Conservation (phyloP, 2,329 filamentous ascomycete genomes). For the Mycosphaerella sp. region DNA sequence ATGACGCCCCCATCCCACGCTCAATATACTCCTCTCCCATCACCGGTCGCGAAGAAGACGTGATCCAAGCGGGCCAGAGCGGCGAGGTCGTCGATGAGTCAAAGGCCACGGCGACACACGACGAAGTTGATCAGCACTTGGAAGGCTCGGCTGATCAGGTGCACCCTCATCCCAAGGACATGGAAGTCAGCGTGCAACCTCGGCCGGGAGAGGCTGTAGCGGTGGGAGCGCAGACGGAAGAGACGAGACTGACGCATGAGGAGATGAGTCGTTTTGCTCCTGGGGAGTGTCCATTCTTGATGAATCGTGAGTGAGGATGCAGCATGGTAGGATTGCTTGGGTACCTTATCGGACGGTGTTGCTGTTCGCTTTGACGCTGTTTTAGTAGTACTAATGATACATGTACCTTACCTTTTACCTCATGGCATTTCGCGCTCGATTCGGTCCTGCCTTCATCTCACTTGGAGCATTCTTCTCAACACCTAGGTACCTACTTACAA, state of each 20-base stretch:
- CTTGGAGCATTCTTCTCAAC: too few species aligned
- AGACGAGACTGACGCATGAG: slow-evolving; percentile 34
- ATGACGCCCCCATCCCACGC: neutral
- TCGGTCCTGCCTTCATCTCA: too few species aligned
- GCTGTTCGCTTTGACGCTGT: too few species aligned
- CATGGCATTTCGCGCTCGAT: too few species aligned
- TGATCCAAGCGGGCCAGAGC: slow-evolving; percentile 7
- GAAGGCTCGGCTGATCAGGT: slow-evolving; percentile 27
- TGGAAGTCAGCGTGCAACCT: slow-evolving; percentile 31
- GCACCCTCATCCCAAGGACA: slow-evolving; percentile 34
- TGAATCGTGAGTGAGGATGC: slow-evolving; percentile 33
- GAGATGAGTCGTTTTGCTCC: slow-evolving; percentile 35
- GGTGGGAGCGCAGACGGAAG: slow-evolving; percentile 28
- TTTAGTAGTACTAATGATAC: too few species aligned
- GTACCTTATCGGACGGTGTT: too few species aligned
- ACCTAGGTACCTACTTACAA: too few species aligned
- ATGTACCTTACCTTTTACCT: too few species aligned
- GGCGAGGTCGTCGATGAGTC: slow-evolving; percentile 24
- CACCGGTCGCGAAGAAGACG: slow-evolving; percentile 17
- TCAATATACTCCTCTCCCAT: slow-evolving; percentile 25
- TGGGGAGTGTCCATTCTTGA: slow-evolving; percentile 35
- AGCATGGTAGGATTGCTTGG: neutral
- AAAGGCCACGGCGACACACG: slow-evolving; percentile 19
- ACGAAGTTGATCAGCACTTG: slow-evolving; percentile 32
- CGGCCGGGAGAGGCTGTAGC: slow-evolving; percentile 35